Evolutionary conservation across 768 basidiomycete species (phyloP), one percentile per base, ranked within the genome.

Genomic region (Hydnum rufescens): DNA sequence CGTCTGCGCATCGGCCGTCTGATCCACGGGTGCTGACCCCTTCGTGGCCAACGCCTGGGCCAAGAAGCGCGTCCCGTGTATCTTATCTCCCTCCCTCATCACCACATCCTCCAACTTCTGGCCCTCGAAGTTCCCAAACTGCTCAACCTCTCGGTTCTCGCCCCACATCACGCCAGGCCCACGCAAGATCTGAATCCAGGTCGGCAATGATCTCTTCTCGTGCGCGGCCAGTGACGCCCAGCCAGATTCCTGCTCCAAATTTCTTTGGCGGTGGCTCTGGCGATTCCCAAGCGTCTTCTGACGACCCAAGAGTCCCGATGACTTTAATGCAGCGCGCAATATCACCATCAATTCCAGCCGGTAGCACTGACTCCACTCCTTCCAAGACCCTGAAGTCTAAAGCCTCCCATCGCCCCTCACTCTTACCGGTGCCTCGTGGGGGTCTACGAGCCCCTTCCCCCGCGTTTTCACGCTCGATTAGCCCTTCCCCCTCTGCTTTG

Each of bases 211-310:
- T n/a, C n/a, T n/a, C n/a, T 47, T 13, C 82, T 22, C 77, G 81
- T n/a, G 67, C 75, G 16, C 73, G 86, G 54, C 74, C 84, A 2
- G 78, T 75, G 65, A 87, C 86, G 0, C 86, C 86, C 0, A 85
- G 82, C 58, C 68, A 76, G 55, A 87, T 89, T 52, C 84, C 86
- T 43, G 71, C 66, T 4, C 85, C 82, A 18, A 66, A 67, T 26
- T 67, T 64, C 18, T 71, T 72, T 19, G 71, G 69, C 31, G 50
- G 61, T 58, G 25, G 71, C 74, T 36, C 73, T 71, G 19, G 65
- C 64, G 4, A 36, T 59, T 32, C 54, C 67, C 36, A 65, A 64
- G 34, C 8, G 8, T 8, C 8, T 39, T 8, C 8, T 39, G 34
- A 39, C 34, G 34, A 39, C 19, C 8, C 34, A 39, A 8, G 8